phyloP scores from a whole-genome alignment of 2,329 filamentous ascomycete genomes.

The Colletotrichum echinochloae region DNA sequence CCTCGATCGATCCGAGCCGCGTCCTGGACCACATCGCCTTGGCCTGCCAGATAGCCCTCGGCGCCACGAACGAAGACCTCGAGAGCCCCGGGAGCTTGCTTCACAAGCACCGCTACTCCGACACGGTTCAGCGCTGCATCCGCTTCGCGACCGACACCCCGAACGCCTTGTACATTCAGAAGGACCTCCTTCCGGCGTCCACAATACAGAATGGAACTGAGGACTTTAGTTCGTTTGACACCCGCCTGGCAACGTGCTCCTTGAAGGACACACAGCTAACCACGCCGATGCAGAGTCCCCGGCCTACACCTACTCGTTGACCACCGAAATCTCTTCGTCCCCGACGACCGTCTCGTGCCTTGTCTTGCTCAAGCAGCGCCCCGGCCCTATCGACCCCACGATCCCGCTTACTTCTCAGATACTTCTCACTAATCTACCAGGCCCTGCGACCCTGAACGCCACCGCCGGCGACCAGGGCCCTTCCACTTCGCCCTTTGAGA shows the following conservation, averaged over 20 bases:
- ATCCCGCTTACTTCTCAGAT: conserved; percentile 89
- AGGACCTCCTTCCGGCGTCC: conserved; percentile 74
- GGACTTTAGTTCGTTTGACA: conserved; percentile 36
- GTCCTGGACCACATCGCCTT: conserved; percentile 79
- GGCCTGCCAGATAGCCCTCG: conserved; percentile 79
- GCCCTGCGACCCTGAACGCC: conserved; percentile 77
- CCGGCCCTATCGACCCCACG: conserved; percentile 85
- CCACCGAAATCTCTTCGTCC: conserved; percentile 83
- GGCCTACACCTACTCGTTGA: conserved; percentile 81
- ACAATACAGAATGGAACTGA: conserved; percentile 62
- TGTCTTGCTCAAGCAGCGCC: conserved; percentile 84
- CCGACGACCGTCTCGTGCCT: conserved; percentile 87
- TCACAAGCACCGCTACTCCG: conserved; percentile 75
- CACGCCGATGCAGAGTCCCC: conserved; percentile 51
- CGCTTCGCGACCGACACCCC: conserved; percentile 92
- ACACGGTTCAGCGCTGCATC: conserved; percentile 88
- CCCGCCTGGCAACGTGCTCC: neutral
- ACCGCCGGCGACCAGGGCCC: conserved; percentile 77
- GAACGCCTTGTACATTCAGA: conserved; percentile 90
- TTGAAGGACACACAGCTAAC: conserved; percentile 44
- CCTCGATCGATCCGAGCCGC: conserved; percentile 73
- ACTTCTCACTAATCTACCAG: conserved; percentile 91
- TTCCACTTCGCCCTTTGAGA: conserved; percentile 86
- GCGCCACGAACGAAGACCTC: conserved; percentile 82
- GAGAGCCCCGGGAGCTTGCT: conserved; percentile 85